Percentiles rank a stretch among this genome's conserved stretches.
phyloP scores from a whole-genome alignment of 2,329 filamentous ascomycete species.

The Aspergillus sp. region DNA sequence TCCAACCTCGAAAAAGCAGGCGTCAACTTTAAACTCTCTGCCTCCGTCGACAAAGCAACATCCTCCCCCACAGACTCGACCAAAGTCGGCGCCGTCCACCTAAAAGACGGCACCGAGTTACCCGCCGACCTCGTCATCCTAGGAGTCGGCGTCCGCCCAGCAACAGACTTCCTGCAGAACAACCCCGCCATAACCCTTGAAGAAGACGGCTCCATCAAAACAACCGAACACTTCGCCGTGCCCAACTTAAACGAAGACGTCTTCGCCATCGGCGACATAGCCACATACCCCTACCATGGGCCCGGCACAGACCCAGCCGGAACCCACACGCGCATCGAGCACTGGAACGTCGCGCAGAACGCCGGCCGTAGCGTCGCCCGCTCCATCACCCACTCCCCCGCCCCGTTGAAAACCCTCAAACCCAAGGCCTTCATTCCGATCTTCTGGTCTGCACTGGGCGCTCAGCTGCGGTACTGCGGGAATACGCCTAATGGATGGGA shows the following conservation, averaged over 20 bases:
- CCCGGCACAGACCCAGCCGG: slow-evolving; percentile 66
- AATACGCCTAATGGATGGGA: slow-evolving; percentile 79
- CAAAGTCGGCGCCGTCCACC: slow-evolving; percentile 69
- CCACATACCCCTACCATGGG: slow-evolving; percentile 87
- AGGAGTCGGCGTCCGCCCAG: slow-evolving; percentile 80
- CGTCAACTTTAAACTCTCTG: slow-evolving; percentile 78
- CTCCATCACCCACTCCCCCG: slow-evolving; percentile 57
- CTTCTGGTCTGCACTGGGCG: slow-evolving; percentile 91
- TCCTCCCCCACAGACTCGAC: slow-evolving; percentile 60
- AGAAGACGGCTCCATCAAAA: slow-evolving; percentile 76
- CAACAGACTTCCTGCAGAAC: slow-evolving; percentile 72
- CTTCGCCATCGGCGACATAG: slow-evolving; percentile 91
- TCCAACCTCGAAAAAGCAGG: slow-evolving; percentile 74
- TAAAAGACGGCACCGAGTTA: slow-evolving; percentile 80
- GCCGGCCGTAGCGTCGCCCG: slow-evolving; percentile 71
- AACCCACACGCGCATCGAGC: slow-evolving; percentile 74
- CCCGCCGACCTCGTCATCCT: slow-evolving; percentile 86
- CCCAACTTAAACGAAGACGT: slow-evolving; percentile 66
- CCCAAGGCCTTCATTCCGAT: slow-evolving; percentile 77
- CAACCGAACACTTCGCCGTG: slow-evolving; percentile 73
- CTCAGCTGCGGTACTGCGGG: slow-evolving; percentile 88
- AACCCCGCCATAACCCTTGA: slow-evolving; percentile 66
- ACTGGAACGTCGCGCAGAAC: slow-evolving; percentile 98
- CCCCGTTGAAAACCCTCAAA: slow-evolving; percentile 36
- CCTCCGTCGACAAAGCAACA: slow-evolving; percentile 74